phyloP scores from a whole-genome alignment of 169 alveolate species.

The Toxoplasma gondii region DNA sequence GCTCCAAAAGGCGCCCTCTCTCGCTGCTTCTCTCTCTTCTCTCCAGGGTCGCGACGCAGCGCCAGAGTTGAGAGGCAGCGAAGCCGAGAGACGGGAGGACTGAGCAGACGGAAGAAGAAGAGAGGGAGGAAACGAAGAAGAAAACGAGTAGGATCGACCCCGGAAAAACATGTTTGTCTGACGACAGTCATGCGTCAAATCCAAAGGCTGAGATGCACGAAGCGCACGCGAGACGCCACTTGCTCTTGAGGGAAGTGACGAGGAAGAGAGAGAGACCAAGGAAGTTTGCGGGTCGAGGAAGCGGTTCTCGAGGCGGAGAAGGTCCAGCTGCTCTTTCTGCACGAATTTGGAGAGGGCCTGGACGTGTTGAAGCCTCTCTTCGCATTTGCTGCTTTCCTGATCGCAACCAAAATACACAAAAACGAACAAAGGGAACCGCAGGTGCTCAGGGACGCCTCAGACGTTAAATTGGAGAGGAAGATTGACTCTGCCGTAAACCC shows the following conservation, averaged over 20 bases:
- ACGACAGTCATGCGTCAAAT: too few relatives aligned
- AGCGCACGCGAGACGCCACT: background rate
- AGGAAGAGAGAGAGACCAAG: background rate
- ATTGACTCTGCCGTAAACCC: too few relatives aligned
- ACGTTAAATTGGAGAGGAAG: background rate
- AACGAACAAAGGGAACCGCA: background rate
- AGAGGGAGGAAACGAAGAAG: too few relatives aligned
- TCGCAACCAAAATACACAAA: background rate
- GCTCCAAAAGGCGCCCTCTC: too few relatives aligned
- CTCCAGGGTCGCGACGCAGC: background rate
- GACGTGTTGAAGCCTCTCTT: background rate
- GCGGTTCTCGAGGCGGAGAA: background rate
- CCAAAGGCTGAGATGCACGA: too few relatives aligned
- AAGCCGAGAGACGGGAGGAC: background rate
- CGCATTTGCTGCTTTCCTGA: background rate
- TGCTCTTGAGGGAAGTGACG: background rate
- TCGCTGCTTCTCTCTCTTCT: too few relatives aligned
- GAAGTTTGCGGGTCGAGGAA: background rate
- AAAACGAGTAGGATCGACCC: too few relatives aligned
- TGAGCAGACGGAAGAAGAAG: too few relatives aligned
- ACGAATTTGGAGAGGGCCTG: background rate
- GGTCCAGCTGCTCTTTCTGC: constrained; percentile 9
- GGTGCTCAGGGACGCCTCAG: background rate
- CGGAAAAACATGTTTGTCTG: too few relatives aligned
- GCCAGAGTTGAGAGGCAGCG: background rate